A percentile compares a stretch with the other conserved stretches of the same genome.
These are phyloP conservation scores for Byssothecium circinans DNA, from an alignment of 2,329 filamentous ascomycete genomes.

Conservation along the genomic window DNA sequence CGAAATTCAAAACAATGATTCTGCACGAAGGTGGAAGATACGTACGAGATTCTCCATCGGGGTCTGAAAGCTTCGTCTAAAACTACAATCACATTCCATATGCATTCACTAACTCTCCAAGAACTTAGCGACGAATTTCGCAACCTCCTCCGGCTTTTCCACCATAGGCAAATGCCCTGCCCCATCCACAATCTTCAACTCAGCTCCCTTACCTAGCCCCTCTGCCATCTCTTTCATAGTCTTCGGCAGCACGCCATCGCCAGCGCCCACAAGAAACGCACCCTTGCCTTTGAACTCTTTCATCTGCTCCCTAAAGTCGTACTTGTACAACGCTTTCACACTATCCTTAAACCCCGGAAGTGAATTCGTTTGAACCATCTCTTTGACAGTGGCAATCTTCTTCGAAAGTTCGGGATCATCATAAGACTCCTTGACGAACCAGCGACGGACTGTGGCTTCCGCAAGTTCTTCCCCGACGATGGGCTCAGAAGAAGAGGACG, in stretches of 20 bases:
- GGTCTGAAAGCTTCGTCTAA: no score
- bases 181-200: slow-evolving; percentile 66
- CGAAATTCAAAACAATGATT: no score
- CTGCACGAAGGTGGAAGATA: no score
- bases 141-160: slow-evolving; percentile 71
- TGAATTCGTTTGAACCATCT: slow-evolving; percentile 70
- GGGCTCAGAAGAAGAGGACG: slow-evolving; percentile 41
- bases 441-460: slow-evolving; percentile 69
- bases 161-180: slow-evolving; percentile 85
- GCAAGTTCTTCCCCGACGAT: slow-evolving; percentile 68
- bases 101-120: slow-evolving; percentile 13
- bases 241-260: slow-evolving; percentile 73
- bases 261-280: slow-evolving; percentile 70
- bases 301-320: slow-evolving; percentile 65
- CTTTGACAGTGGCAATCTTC: slow-evolving; percentile 61
- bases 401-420: slow-evolving; percentile 52
- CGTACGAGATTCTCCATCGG: no score
- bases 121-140: slow-evolving; percentile 63
- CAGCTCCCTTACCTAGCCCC: slow-evolving; percentile 47
- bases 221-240: slow-evolving; percentile 76
- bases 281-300: slow-evolving; percentile 59
- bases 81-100: no score
- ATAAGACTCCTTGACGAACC: slow-evolving; percentile 69
- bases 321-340: slow-evolving; percentile 71
- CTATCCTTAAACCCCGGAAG: slow-evolving; percentile 69